Evolutionary conservation across 257 asterid genomes (phyloP).

Genomic region (Penstemon davidsonii): DNA sequence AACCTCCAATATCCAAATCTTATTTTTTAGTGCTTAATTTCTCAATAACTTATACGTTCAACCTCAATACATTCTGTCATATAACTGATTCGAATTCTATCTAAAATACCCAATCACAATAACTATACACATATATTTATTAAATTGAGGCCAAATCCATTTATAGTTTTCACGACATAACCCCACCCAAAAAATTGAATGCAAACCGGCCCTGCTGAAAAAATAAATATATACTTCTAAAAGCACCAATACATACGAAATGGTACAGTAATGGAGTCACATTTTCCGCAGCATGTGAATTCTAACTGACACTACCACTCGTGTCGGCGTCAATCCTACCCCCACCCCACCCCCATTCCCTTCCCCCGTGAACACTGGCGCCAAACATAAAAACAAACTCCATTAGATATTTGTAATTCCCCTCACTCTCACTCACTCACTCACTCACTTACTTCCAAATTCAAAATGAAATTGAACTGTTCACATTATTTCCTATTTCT

Average conservation of each 20-base stretch:
- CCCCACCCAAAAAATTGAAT: neutral
- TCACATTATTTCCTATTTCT: constrained; percentile 19
- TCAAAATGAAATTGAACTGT: constrained; percentile 33
- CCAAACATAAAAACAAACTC: constrained; percentile 17
- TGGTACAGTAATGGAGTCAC: constrained; percentile 30
- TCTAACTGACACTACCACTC: constrained; percentile 43
- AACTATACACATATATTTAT: neutral
- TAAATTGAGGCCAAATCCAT: too few relatives aligned
- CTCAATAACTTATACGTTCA: too few relatives aligned
- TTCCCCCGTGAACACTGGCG: constrained; percentile 44
- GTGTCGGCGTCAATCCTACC: constrained; percentile 37
- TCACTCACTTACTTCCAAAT: neutral
- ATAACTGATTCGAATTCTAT: too few relatives aligned
- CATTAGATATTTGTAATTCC: constrained; percentile 11
- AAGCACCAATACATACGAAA: neutral
- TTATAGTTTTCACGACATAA: too few relatives aligned
- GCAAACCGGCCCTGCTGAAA: neutral
- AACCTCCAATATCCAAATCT: too few relatives aligned
- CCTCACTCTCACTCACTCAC: neutral
- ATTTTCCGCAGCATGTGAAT: constrained; percentile 51
- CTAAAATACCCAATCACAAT: too few relatives aligned
- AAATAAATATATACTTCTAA: neutral
- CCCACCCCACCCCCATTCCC: neutral
- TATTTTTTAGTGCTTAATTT: too few relatives aligned
- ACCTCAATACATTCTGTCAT: too few relatives aligned